Base-by-base conservation (phyloP, 305 asterid species). In the Petunia hybrid region DNA sequence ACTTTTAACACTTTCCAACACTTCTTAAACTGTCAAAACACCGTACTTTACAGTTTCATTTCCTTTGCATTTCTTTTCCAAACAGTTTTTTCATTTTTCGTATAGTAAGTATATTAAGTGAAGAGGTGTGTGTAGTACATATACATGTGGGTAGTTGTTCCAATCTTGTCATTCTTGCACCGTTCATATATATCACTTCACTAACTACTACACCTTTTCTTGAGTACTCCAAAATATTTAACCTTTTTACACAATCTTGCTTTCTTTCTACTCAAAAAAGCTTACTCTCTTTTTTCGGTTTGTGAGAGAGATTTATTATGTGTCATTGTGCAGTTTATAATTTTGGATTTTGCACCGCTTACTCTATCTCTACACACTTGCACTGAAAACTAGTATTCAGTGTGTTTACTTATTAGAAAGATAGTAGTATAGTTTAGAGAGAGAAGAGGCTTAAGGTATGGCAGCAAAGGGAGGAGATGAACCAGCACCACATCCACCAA, bases 401-500 rank as follows among this genome's bases (percentile, higher is more conserved):
- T 5, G 70, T 69, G 45, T 46, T 40, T 36, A 48, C 41, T 38
- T 65, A 51, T 71, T 14, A 63, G 48, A 53, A 41, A 57, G 14
- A 79, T 36, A 41, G 31, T 56, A n/a, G n/a, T 22, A 22, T 22
- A 22, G 31, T 0, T 22, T 10, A 16, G 80, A 79, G 9, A 42
- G 80, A 82, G 16, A 78, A 68, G 31, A 22, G 31, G 31, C 31
- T 22, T 22, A 22, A 76, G 87, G 63, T 56, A 53, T 87, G 81
- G 89, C 88, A 48, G 67, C 82, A 1, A 88, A 87, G 87, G 80
- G 84, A 22, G 31, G 31, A 16, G 95, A 87, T 73, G 99, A 94
- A 41, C 99, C 99, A 57, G 80, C 94, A 35, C 87, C 97, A 31
- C 97, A 95, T 39, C 94, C 87, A 55, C 97, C 98, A 5, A 94